A percentile compares a stretch with the other conserved stretches of the same genome.
These are phyloP conservation scores for Tremellales sp. DNA, from an alignment of 1,284 basidiomycete genomes.

Conservation along the genomic window DNA sequence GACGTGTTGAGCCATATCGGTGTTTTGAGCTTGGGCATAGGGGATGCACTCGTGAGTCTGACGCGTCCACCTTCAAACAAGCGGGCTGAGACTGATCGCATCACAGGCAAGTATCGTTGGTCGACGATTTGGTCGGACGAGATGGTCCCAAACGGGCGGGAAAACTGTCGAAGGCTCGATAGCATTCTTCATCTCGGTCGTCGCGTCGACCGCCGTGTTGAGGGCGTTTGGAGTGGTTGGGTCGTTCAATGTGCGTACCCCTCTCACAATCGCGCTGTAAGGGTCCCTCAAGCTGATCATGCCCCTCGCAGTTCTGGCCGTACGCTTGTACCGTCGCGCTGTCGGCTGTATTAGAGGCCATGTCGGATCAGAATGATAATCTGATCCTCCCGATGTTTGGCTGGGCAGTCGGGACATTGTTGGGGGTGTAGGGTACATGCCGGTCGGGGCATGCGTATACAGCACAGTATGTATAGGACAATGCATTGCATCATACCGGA, in stretches of 20 bases:
- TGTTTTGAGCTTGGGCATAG: constrained; percentile 82
- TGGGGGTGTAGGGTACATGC: constrained; percentile 41
- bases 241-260: constrained; percentile 63
- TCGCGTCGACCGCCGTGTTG: constrained; percentile 65
- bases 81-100: neutral
- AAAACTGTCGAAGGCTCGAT: constrained; percentile 91
- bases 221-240: constrained; percentile 66
- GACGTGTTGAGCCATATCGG: constrained; percentile 80
- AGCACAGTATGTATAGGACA: too few species aligned
- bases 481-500: too few species aligned
- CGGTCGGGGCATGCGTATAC: too few species aligned
- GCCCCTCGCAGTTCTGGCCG: constrained; percentile 8
- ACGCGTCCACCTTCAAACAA: neutral
- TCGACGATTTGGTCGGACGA: constrained; percentile 68
- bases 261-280: neutral
- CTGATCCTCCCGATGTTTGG: constrained; percentile 82
- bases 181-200: constrained; percentile 73
- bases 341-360: constrained; percentile 72
- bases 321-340: constrained; percentile 54
- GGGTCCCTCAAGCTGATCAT: neutral
- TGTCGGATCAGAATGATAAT: constrained; percentile 92
- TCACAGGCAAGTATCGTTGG: constrained; percentile 84
- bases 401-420: constrained; percentile 56
- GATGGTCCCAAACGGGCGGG: constrained; percentile 75
- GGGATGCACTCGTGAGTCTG: constrained; percentile 76